Conservation (phyloP, 306 rosid genomes). For the Notholithocarpus densiflorus region DNA sequence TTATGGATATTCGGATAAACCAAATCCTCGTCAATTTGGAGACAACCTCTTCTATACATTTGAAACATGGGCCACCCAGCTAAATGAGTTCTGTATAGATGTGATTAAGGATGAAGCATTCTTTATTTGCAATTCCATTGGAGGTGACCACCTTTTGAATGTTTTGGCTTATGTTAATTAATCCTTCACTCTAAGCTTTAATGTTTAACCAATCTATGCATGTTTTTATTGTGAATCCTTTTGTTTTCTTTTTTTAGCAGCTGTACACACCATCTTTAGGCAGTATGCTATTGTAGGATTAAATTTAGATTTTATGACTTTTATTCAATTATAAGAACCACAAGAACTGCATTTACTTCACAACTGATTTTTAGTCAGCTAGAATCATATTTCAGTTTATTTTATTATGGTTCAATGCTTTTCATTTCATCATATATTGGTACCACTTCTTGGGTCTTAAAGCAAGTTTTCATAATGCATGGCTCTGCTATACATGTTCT, state of each 20-base stretch:
- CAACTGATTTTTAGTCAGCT: background rate
- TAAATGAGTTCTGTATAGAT: constrained; percentile 70
- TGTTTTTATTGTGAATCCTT: background rate
- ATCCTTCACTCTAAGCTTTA: background rate
- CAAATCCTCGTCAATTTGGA: constrained; percentile 68
- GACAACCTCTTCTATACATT: constrained; percentile 66
- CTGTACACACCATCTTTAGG: background rate
- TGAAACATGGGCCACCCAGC: constrained; percentile 92
- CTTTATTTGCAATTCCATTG: constrained; percentile 90
- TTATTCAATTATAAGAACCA: background rate
- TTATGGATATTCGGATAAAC: constrained; percentile 95
- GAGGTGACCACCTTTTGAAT: constrained; percentile 49
- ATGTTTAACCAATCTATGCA: background rate
- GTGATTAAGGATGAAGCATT: constrained; percentile 76
- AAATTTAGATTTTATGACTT: background rate
- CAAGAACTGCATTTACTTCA: background rate
- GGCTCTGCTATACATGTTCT: background rate
- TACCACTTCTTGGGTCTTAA: background rate
- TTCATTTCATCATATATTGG: background rate
- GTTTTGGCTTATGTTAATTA: background rate
- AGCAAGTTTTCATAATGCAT: background rate
- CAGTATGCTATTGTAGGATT: background rate
- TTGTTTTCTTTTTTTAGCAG: background rate
- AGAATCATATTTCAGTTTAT: background rate
- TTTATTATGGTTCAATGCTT: background rate